Evolutionary conservation across 805 yeast species (phyloP).

Genomic region (Lachancea kluyveri): DNA sequence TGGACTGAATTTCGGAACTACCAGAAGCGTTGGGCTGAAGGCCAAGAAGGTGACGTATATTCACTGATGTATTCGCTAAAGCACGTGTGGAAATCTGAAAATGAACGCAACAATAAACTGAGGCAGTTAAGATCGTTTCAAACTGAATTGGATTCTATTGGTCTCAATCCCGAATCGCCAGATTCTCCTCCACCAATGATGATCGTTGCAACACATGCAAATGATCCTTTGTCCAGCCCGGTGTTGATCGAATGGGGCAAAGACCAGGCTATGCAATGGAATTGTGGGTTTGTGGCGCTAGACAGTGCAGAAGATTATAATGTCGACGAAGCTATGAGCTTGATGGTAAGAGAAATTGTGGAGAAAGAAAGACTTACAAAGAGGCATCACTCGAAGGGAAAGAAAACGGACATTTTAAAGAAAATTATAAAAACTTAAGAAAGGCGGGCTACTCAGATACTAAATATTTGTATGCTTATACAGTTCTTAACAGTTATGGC

Average conservation of each 20-base stretch:
- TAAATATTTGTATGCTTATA: too few species aligned
- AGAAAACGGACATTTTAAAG: background rate
- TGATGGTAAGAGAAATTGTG: conserved; percentile 53
- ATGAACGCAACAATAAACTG: conserved; percentile 27
- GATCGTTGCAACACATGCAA: conserved; percentile 58
- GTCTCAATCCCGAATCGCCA: conserved; percentile 33
- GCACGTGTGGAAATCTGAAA: conserved; percentile 46
- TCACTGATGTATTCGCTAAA: conserved; percentile 53
- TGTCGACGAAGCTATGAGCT: conserved; percentile 51
- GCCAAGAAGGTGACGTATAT: conserved; percentile 62
- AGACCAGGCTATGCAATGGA: conserved; percentile 53
- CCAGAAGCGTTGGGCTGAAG: conserved; percentile 50
- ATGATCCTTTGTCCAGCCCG: conserved; percentile 56
- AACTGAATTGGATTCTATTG: conserved; percentile 27
- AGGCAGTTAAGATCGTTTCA: conserved; percentile 28
- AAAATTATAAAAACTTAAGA: background rate
- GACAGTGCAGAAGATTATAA: conserved; percentile 46
- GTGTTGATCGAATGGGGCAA: conserved; percentile 51
- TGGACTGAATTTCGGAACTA: conserved; percentile 63
- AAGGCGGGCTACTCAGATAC: background rate
- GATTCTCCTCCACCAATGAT: conserved; percentile 58
- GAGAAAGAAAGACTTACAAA: conserved; percentile 36
- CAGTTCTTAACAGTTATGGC: background rate
- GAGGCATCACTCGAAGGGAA: background rate
- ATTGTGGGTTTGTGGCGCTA: conserved; percentile 57